Percentiles rank a stretch among this genome's conserved stretches.
Evolutionary conservation across 2,329 filamentous ascomycete species (phyloP).

Genomic region (Paramyrothecium roridum): DNA sequence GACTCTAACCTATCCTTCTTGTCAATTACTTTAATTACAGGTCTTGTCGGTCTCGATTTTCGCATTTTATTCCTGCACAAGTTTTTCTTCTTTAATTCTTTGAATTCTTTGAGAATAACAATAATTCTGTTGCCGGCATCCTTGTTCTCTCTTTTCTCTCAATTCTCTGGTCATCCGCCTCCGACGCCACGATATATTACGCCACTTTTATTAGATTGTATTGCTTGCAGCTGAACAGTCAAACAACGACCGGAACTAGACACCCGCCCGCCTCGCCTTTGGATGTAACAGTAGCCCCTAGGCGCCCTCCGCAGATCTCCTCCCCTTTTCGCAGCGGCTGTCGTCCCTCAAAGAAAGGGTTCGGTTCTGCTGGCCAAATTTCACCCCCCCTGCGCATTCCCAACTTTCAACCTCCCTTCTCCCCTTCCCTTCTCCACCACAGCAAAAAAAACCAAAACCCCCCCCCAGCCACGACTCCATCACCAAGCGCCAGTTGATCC

Average conservation of each 20-base stretch:
- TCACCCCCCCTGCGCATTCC: not conserved
- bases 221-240: no score
- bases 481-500: not conserved
- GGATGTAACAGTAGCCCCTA: not conserved
- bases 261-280: not conserved
- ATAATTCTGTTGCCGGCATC: not conserved
- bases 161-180: not conserved
- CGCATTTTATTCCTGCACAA: not conserved
- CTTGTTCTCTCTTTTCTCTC: not conserved
- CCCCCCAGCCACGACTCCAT: conserved; percentile 2
- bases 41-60: no score
- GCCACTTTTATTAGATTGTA: no score
- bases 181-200: no score
- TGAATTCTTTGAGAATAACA: no score
- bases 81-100: not conserved
- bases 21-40: no score
- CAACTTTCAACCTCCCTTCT: not conserved
- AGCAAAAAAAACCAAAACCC: not conserved
- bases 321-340: no score
- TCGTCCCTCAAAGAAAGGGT: no score
- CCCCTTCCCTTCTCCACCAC: not conserved
- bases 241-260: no score
- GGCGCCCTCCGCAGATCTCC: no score
- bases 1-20: no score
- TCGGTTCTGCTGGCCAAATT: no score